Conservation (phyloP, 139 green algal species). For the Ulvella scutata region DNA sequence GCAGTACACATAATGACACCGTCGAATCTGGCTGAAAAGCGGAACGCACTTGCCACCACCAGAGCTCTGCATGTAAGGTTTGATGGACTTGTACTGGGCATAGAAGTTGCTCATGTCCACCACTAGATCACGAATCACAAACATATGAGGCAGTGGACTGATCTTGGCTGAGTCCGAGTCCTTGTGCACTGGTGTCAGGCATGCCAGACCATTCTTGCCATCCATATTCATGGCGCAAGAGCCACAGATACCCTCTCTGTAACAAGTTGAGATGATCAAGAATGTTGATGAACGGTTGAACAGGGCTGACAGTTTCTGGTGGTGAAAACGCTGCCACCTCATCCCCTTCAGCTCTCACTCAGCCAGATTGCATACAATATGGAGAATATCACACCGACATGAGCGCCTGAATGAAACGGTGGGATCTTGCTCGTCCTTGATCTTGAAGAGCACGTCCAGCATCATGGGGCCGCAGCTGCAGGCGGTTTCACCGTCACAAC, state of each 20-base stretch:
- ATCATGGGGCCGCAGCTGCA: constrained; percentile 93
- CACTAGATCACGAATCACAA: constrained; percentile 93
- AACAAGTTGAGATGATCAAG: background rate
- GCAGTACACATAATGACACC: too few relatives aligned
- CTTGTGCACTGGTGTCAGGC: constrained; percentile 74
- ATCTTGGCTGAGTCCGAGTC: constrained; percentile 51
- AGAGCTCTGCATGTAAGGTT: constrained; percentile 87
- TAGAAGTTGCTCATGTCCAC: constrained; percentile 99
- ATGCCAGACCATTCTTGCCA: constrained; percentile 89
- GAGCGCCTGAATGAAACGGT: constrained; percentile 78
- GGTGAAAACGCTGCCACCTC: too few relatives aligned
- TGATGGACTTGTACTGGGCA: constrained; percentile 96
- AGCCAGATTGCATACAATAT: too few relatives aligned
- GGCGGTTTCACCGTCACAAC: background rate
- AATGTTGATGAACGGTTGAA: background rate
- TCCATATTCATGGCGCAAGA: constrained; percentile 99
- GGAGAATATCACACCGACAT: constrained; percentile 56
- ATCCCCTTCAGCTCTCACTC: too few relatives aligned
- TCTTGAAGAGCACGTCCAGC: constrained; percentile 96
- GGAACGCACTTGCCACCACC: constrained; percentile 14
- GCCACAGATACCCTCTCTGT: constrained; percentile 94
- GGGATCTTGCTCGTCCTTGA: constrained; percentile 96
- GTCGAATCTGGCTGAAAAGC: background rate
- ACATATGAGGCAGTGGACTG: constrained; percentile 98
- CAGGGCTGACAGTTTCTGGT: too few relatives aligned